phyloP scores from a whole-genome alignment of 139 green algal species.

The Volvox reticuliferus region DNA sequence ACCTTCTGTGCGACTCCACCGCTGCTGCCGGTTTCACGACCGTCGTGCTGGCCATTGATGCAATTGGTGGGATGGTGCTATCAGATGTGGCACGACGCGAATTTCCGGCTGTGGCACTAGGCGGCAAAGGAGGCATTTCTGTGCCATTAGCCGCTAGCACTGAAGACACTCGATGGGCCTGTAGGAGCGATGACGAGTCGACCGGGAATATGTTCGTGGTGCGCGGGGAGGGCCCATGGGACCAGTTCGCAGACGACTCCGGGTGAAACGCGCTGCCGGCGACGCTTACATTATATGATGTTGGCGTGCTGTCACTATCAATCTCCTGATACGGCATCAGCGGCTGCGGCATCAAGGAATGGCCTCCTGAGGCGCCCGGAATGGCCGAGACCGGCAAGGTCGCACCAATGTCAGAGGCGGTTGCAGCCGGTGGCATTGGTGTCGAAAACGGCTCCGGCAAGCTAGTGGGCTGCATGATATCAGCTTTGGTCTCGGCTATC shows the following conservation, averaged over 20 bases:
- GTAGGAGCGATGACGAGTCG: background rate
- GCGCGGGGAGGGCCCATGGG: background rate
- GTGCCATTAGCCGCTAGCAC: background rate
- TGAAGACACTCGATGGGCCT: background rate
- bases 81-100: background rate
- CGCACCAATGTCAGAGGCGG: background rate
- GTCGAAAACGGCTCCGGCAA: background rate
- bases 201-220: background rate
- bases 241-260: background rate
- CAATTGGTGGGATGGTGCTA: background rate
- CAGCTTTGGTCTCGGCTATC: too few species aligned
- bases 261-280: background rate
- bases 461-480: background rate
- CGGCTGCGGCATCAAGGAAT: conserved; percentile 17
- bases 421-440: background rate
- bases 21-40: background rate
- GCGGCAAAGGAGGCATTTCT: too few species aligned
- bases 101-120: too few species aligned
- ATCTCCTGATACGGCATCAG: conserved; percentile 42
- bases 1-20: background rate
- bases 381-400: background rate
- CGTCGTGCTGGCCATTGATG: background rate
- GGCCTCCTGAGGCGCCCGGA: background rate
- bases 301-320: background rate
- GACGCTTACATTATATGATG: conserved; percentile 21